Evolutionary conservation across 169 alveolate species (phyloP).

Genomic region (Babesia microti): DNA sequence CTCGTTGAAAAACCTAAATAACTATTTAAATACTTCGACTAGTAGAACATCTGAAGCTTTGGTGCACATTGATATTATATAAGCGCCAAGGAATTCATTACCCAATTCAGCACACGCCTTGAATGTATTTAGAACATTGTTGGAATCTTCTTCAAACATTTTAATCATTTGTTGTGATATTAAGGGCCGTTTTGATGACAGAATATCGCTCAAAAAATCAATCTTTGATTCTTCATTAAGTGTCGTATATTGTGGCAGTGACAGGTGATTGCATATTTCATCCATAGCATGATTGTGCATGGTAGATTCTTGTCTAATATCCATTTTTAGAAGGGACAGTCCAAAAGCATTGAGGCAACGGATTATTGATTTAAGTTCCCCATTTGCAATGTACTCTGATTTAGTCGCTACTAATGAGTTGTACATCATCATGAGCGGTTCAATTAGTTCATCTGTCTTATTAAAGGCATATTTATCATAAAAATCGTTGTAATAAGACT

Average conservation of each 20-base stretch:
- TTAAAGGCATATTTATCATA: constrained; percentile 15
- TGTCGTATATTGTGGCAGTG: constrained; percentile 45
- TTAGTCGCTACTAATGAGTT: constrained; percentile 52
- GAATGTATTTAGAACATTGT: constrained; percentile 51
- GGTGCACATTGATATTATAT: constrained; percentile 67
- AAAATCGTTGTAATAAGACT: too few species aligned
- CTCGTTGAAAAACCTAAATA: constrained; percentile 7
- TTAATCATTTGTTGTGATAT: constrained; percentile 43
- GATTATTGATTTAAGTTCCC: constrained; percentile 46
- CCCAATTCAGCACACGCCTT: constrained; percentile 60
- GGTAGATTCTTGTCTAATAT: constrained; percentile 65
- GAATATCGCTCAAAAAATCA: constrained; percentile 31
- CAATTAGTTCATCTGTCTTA: constrained; percentile 47
- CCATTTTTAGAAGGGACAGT: constrained; percentile 55
- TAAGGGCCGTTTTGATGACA: constrained; percentile 52
- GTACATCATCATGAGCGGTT: constrained; percentile 47
- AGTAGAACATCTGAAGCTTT: constrained; percentile 64
- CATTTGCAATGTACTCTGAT: constrained; percentile 43
- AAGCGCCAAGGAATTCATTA: constrained; percentile 63
- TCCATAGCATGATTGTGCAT: constrained; percentile 59
- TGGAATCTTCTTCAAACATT: constrained; percentile 30
- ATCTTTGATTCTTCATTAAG: constrained; percentile 50
- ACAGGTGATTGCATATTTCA: constrained; percentile 42
- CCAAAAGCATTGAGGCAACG: constrained; percentile 63
- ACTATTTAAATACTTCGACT: constrained; percentile 54